Percentiles rank a stretch among this genome's conserved stretches.
These are phyloP conservation scores for Cystobasidium onofrii DNA, from an alignment of 768 basidiomycete genomes.

Conservation along the genomic window DNA sequence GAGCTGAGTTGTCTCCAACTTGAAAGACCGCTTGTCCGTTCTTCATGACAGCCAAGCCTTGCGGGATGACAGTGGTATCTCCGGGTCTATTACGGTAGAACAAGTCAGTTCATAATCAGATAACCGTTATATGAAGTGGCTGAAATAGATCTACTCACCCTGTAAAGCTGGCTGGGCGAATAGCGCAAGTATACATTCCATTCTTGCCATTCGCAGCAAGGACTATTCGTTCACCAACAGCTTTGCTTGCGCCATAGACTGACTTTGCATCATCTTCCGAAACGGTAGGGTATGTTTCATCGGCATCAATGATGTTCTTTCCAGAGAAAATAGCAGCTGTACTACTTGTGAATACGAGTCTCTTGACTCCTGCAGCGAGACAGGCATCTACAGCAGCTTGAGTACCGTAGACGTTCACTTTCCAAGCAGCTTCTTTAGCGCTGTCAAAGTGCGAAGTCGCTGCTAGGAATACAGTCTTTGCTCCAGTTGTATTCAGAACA, in stretches of 20 bases:
- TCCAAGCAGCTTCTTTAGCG: constrained; percentile 59
- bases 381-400: constrained; percentile 75
- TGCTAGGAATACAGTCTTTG: constrained; percentile 90
- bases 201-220: constrained; percentile 76
- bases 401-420: constrained; percentile 90
- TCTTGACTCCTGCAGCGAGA: constrained; percentile 60
- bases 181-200: constrained; percentile 76
- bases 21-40: constrained; percentile 81
- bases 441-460: constrained; percentile 58
- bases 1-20: constrained; percentile 83
- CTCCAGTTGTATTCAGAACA: constrained; percentile 64
- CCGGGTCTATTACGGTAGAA: constrained; percentile 57
- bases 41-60: constrained; percentile 67
- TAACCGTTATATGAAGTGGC: neutral
- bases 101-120: neutral
- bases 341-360: constrained; percentile 89
- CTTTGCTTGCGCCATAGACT: constrained; percentile 86
- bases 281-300: constrained; percentile 62
- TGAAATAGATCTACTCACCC: constrained; percentile 54
- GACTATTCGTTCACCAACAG: constrained; percentile 50
- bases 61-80: constrained; percentile 73
- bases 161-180: constrained; percentile 92
- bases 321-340: constrained; percentile 87
- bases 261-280: constrained; percentile 68
- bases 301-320: constrained; percentile 65